Evolutionary conservation across 352 stramenopile species (phyloP).

Genomic region (Saprolegnia parasitica): DNA sequence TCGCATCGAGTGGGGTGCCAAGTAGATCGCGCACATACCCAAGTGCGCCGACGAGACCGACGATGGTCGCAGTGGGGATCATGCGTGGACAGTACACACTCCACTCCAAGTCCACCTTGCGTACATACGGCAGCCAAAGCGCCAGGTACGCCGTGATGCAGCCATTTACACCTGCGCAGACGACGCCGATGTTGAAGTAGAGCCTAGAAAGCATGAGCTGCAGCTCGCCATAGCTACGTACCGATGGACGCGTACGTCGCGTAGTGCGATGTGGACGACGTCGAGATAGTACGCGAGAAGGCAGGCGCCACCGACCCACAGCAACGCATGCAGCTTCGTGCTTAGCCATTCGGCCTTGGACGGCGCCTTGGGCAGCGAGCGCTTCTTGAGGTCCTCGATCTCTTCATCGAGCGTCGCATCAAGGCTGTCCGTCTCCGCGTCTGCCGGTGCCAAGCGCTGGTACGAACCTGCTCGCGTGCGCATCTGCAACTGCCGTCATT

Average conservation of each 20-base stretch:
- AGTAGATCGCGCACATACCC: slow-evolving; percentile 20
- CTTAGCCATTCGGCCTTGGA: slow-evolving; percentile 54
- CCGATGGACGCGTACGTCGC: slow-evolving; percentile 49
- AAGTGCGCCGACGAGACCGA: slow-evolving; percentile 54
- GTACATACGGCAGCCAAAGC: slow-evolving; percentile 83
- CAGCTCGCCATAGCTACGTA: slow-evolving; percentile 24
- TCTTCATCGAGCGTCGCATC: slow-evolving; percentile 40
- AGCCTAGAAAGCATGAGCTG: slow-evolving; percentile 36
- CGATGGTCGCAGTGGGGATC: slow-evolving; percentile 79
- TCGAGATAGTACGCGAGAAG: slow-evolving; percentile 58
- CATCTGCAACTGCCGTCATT: not conserved
- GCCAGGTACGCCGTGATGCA: slow-evolving; percentile 85
- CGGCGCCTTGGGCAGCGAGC: slow-evolving; percentile 35
- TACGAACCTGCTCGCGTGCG: slow-evolving; percentile 31
- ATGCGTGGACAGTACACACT: slow-evolving; percentile 91
- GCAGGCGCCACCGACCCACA: slow-evolving; percentile 60
- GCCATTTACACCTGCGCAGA: slow-evolving; percentile 75
- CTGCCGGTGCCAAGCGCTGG: slow-evolving; percentile 44
- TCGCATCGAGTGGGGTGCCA: slow-evolving; percentile 25
- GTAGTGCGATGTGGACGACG: slow-evolving; percentile 66
- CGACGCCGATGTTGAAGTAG: slow-evolving; percentile 73
- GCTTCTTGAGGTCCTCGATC: slow-evolving; percentile 29
- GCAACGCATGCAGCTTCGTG: slow-evolving; percentile 64
- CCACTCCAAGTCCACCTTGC: slow-evolving; percentile 78
- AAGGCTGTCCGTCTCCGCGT: slow-evolving; percentile 35